A percentile compares a stretch with the other conserved stretches of the same genome.
phyloP scores from a whole-genome alignment of 768 basidiomycete genomes.

The Lactarius hengduanensis region DNA sequence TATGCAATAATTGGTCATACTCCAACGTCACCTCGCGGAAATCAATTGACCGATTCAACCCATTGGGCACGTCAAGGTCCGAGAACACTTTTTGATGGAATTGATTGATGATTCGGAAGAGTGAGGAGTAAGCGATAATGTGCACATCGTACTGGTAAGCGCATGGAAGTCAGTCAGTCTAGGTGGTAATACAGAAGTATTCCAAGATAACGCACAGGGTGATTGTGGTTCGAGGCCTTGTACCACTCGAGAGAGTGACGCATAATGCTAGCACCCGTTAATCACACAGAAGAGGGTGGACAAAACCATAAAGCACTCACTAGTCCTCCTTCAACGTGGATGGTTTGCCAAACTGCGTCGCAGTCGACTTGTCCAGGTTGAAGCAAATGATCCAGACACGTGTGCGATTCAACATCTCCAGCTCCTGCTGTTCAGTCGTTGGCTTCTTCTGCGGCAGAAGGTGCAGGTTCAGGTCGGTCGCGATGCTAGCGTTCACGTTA shows the following conservation, averaged over 20 bases:
- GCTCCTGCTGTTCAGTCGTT: conserved; percentile 73
- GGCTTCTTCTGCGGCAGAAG: conserved; percentile 70
- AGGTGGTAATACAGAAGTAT: too few relatives aligned
- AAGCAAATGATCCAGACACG: conserved; percentile 89
- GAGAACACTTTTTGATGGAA: conserved; percentile 29
- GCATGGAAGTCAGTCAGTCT: background rate
- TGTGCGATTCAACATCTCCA: conserved; percentile 87
- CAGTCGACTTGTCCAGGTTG: conserved; percentile 86
- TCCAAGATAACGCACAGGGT: conserved; percentile 14
- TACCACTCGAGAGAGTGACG: conserved; percentile 27
- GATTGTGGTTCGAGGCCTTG: conserved; percentile 24
- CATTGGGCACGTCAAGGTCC: conserved; percentile 20
- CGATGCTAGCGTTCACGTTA: conserved; percentile 52
- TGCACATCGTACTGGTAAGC: conserved; percentile 25
- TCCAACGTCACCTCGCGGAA: conserved; percentile 26
- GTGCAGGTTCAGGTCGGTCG: conserved; percentile 87
- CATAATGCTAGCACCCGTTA: conserved; percentile 17
- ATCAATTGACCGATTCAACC: conserved; percentile 27
- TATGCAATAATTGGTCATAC: conserved; percentile 18
- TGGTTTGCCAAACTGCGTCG: conserved; percentile 85
- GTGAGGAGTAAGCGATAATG: conserved; percentile 24
- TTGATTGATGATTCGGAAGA: conserved; percentile 27
- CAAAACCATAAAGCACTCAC: conserved; percentile 52
- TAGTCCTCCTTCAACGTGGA: conserved; percentile 72
- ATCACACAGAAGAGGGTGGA: background rate